A percentile compares a stretch with the other conserved stretches of the same genome.
Conservation (phyloP, 148 eudicot species). For the Beta vulgaris region DNA sequence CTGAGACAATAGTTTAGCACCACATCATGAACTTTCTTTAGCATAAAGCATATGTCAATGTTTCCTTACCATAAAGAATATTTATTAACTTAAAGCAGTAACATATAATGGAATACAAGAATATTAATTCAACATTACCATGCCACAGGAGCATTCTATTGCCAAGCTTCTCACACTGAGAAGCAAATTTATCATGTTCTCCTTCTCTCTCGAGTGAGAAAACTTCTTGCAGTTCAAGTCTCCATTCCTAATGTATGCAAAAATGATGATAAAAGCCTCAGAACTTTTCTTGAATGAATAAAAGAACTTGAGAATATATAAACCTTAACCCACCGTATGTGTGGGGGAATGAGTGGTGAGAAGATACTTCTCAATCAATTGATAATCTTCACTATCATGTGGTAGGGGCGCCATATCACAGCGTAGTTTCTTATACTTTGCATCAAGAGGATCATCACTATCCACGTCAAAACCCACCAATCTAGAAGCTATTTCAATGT, state of each 20-base stretch:
- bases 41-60: too few relatives aligned
- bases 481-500: slow-evolving; percentile 95
- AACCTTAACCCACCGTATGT: slow-evolving; percentile 63
- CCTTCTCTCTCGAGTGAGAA: slow-evolving; percentile 85
- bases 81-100: neutral
- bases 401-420: slow-evolving; percentile 79
- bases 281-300: neutral
- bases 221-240: slow-evolving; percentile 91
- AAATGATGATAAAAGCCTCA: neutral
- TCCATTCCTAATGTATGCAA: slow-evolving; percentile 57
- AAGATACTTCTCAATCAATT: slow-evolving; percentile 83
- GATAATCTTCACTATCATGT: slow-evolving; percentile 77
- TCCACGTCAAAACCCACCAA: slow-evolving; percentile 89
- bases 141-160: slow-evolving; percentile 99
- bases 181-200: slow-evolving; percentile 76
- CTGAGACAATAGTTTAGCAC: slow-evolving; percentile 38
- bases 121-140: slow-evolving; percentile 42
- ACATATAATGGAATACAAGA: slow-evolving; percentile 1
- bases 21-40: slow-evolving; percentile 2
- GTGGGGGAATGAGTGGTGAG: slow-evolving; percentile 97
- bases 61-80: neutral
- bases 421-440: slow-evolving; percentile 76
- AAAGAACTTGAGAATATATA: neutral
- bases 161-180: slow-evolving; percentile 72
- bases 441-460: slow-evolving; percentile 70